Base-by-base conservation (phyloP, 108 stramenopile species). In the Aurantiochytrium sp. region DNA sequence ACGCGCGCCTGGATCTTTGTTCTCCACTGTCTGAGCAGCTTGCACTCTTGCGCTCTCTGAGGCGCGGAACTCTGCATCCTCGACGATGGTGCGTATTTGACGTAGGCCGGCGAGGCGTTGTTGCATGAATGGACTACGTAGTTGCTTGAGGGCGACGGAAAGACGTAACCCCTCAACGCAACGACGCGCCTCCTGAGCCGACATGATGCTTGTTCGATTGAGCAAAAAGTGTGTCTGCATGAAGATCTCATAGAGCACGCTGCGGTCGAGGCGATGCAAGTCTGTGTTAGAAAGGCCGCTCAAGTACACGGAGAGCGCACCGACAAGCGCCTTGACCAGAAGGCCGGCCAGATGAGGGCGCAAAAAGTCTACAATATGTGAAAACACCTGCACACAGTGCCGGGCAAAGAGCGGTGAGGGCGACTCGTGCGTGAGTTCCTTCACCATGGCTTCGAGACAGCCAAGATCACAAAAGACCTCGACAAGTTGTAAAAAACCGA, bases 31-130 rank as follows among this genome's bases (percentile, higher is more conserved):
- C 35, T 35, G 35, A 0, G 35, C 35, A 35, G 35, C 35, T 35
- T 35, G 35, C 55, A 16, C 55, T 16, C 16, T 57, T 8, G 55
- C 55, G 55, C 16, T 57, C 16, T 57, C 25, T 8, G 64, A 14
- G 6, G 18, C 64, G 1, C 51, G 1, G 19, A 19, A 45, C 51
- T 83, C 76, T 6, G 51, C 23, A 14, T 83, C 76, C 51, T 83
- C 76, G 12, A 83, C 76, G 19, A 83, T 53, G 12, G 76, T 53
- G n/a, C 76, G 76, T 16, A 83, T 53, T 23, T 83, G 49, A 16
- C 51, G 45, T 18, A 83, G 76, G 76, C 76, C 76, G 19, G 76
- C 76, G 6, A 83, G 51, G n/a, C 76, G 76, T 23, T 83, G 76
- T 45, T 83, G 76, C 76, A 83, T 83, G 23, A 53, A 83, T 6